phyloP scores from a whole-genome alignment of 768 basidiomycete genomes.

The Leccinum pellstonianum region DNA sequence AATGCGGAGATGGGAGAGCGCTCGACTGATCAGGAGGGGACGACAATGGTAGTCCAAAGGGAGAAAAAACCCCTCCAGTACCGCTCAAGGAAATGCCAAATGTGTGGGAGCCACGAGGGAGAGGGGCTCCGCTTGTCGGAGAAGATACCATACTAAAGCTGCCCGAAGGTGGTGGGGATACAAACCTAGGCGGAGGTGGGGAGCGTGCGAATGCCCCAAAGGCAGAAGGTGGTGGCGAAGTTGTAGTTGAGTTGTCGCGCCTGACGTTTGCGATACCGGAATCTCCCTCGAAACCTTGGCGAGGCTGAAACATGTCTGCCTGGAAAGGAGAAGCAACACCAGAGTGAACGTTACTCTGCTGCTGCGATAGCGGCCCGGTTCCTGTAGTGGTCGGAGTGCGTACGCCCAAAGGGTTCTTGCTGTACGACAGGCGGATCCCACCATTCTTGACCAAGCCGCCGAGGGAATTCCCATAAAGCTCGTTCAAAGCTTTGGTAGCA shows the following conservation, averaged over 20 bases:
- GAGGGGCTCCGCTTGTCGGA: constrained; percentile 25
- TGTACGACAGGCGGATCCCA: constrained; percentile 95
- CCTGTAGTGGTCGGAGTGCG: constrained; percentile 69
- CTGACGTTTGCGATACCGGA: constrained; percentile 17
- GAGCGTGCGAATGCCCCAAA: constrained; percentile 34
- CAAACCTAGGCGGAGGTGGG: constrained; percentile 34
- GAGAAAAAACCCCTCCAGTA: constrained; percentile 29
- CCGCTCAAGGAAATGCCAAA: constrained; percentile 33
- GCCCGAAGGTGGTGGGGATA: constrained; percentile 32
- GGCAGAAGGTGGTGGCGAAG: constrained; percentile 25
- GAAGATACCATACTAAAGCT: constrained; percentile 30
- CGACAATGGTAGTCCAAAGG: constrained; percentile 34
- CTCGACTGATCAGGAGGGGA: constrained; percentile 30
- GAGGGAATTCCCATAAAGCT: constrained; percentile 89
- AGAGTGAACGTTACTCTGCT: constrained; percentile 23
- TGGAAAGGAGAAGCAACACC: constrained; percentile 30
- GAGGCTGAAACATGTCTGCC: constrained; percentile 28
- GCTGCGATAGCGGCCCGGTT: constrained; percentile 26
- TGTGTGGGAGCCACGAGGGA: constrained; percentile 32
- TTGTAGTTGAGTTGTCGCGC: constrained; percentile 26
- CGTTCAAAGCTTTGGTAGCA: constrained; percentile 85
- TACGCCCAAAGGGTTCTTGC: constrained; percentile 96
- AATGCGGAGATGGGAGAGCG: constrained; percentile 31
- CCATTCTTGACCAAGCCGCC: constrained; percentile 91
- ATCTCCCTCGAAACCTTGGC: constrained; percentile 31